These are phyloP conservation scores for Lactifluus pinguis DNA, from an alignment of 768 basidiomycete species.

Conservation along the genomic window DNA sequence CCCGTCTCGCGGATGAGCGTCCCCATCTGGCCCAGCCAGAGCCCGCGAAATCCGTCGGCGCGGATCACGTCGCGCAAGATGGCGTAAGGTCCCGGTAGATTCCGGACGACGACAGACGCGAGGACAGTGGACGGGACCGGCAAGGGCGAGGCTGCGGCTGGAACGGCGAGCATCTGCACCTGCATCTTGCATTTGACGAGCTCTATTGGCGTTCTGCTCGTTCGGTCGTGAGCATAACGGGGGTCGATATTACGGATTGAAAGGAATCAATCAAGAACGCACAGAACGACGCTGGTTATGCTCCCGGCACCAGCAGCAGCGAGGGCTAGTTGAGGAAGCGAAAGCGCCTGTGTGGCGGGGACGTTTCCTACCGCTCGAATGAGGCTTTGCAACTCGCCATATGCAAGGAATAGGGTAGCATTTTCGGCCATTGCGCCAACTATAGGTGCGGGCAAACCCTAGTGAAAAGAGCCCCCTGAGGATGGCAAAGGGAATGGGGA, in stretches of 20 bases:
- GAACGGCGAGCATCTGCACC: constrained; percentile 72
- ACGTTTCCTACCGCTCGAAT: constrained; percentile 38
- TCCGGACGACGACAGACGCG: constrained; percentile 12
- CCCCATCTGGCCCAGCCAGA: constrained; percentile 96
- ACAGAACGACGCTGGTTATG: too few species aligned
- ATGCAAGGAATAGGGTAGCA: constrained; percentile 78
- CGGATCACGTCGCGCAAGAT: constrained; percentile 58
- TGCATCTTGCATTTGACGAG: constrained; percentile 98
- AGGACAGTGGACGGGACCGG: constrained; percentile 16
- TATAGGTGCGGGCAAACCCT: constrained; percentile 85
- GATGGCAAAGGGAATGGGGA: not conserved
- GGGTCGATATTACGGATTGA: too few species aligned
- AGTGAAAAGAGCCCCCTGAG: not conserved
- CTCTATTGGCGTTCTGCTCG: constrained; percentile 77
- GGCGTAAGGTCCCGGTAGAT: constrained; percentile 64
- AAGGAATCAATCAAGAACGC: too few species aligned
- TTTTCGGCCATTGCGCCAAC: constrained; percentile 92
- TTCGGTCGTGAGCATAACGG: too few species aligned
- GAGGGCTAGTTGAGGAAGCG: constrained; percentile 60
- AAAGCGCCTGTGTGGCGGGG: constrained; percentile 33
- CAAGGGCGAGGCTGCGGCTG: constrained; percentile 16
- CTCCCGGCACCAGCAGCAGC: constrained; percentile 46
- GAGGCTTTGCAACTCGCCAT: constrained; percentile 61
- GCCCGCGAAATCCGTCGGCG: constrained; percentile 63
- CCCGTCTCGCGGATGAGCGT: constrained; percentile 91